Evolutionary conservation across 352 stramenopile genomes (phyloP).

Genomic region (Pythium monospermum): DNA sequence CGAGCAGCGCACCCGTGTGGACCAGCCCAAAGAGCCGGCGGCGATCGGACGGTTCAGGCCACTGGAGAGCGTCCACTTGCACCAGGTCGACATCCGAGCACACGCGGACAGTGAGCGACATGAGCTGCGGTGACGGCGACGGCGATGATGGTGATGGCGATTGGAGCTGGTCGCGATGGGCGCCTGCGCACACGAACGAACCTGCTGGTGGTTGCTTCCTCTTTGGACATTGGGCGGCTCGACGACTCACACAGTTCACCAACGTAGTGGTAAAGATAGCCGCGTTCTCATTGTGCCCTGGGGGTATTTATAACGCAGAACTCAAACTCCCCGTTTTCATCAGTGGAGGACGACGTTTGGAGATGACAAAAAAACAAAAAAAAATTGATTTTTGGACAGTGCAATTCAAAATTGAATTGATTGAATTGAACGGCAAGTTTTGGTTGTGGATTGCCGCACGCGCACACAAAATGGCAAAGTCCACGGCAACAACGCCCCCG

Average conservation of each 20-base stretch:
- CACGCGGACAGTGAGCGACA: conserved; percentile 32
- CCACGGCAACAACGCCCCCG: not conserved
- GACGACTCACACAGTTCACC: too few relatives aligned
- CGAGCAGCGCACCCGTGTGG: conserved; percentile 53
- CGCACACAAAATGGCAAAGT: not conserved
- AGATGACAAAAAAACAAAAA: too few relatives aligned
- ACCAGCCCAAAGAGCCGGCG: conserved; percentile 56
- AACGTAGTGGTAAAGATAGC: too few relatives aligned
- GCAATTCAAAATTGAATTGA: conserved; percentile 2
- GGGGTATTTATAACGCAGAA: too few relatives aligned
- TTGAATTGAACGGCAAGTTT: conserved; percentile 1
- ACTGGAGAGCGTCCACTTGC: conserved; percentile 34
- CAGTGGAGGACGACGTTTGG: too few relatives aligned
- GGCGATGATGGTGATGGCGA: not conserved
- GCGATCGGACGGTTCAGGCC: conserved; percentile 33
- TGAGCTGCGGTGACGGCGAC: not conserved
- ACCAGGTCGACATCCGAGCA: conserved; percentile 39
- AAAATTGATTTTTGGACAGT: not conserved
- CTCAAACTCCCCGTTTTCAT: too few relatives aligned
- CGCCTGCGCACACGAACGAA: too few relatives aligned
- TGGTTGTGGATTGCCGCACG: not conserved
- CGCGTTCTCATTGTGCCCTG: too few relatives aligned
- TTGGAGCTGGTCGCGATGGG: not conserved
- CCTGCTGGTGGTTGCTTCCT: too few relatives aligned
- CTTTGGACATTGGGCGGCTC: too few relatives aligned